Evolutionary conservation across 2,329 filamentous ascomycete genomes (phyloP), one percentile per base, ranked within the genome.

Genomic region (Sporothrix globosa): DNA sequence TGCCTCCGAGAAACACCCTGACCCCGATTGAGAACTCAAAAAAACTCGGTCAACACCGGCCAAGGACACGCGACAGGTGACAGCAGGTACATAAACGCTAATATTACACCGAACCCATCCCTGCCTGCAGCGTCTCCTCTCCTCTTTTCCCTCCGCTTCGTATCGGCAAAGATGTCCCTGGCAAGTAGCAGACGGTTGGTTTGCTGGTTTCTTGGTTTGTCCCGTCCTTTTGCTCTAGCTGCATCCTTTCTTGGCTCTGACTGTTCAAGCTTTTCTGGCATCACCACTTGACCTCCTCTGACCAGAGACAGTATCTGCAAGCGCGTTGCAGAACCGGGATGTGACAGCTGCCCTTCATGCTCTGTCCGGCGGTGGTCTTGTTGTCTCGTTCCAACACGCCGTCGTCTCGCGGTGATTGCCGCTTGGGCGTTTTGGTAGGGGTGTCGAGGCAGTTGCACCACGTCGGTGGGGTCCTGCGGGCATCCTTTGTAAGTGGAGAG

Each of bases 91-190:
- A 11, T n/a, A 9, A 24, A n/a, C 58, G 58, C 58, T 44, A 34
- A 34, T 34, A 27, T 46, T 17, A 63, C 58, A 63, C 58, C 58
- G 58, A 46, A 27, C 58, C 58, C 58, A 44, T 19, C 13, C 39
- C 56, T 39, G 10, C 39, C 21, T 30, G 17, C 53, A 39, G 10
- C 24, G 56, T 30, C 34, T 58, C 7, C 6, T 58, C 4, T 58
- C 30, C 30, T 58, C n/a, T 10, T 27, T 30, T 27, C 53, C 14
- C 19, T 44, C 56, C 58, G 58, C 58, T 63, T 63, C 39, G 58
- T 46, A 46, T 63, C 58, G 39, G 39, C 58, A 61, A 61, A 44
- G 56, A n/a, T 39, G n/a, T 39, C 34, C 34, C 56, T 34, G 56
- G 56, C n/a, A 21, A 65, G 41, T 52, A 48, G 14, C 11, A 50